phyloP scores from a whole-genome alignment of 352 stramenopile genomes.

The Pythium grandisporangium region DNA sequence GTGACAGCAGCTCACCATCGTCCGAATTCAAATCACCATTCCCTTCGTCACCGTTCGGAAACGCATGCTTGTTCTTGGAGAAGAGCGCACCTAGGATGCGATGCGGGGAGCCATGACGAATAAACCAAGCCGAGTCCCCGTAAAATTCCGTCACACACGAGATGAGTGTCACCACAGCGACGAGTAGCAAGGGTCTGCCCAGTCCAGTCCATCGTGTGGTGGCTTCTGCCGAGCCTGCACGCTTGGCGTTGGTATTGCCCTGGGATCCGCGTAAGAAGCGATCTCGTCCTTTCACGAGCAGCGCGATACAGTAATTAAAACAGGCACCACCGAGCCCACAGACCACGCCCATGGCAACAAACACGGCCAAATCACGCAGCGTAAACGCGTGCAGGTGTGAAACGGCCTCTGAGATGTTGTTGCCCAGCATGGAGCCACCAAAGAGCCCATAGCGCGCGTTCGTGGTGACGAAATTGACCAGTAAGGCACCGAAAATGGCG shows the following conservation, averaged over 20 bases:
- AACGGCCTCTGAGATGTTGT: conserved; percentile 37
- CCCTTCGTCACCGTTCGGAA: conserved; percentile 6
- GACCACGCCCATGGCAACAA: conserved; percentile 51
- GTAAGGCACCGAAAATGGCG: conserved; percentile 57
- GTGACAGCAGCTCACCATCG: conserved; percentile 51
- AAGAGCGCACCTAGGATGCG: conserved; percentile 60
- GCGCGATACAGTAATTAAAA: conserved; percentile 63
- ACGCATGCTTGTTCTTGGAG: conserved; percentile 50
- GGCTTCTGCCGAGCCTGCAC: not conserved
- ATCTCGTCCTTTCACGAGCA: conserved; percentile 54
- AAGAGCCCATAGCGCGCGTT: conserved; percentile 68
- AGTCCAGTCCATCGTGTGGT: conserved; percentile 36
- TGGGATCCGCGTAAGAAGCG: conserved; percentile 16
- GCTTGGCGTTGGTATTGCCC: not conserved
- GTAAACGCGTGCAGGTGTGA: conserved; percentile 37
- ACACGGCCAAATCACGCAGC: conserved; percentile 43
- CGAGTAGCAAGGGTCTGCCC: conserved; percentile 47
- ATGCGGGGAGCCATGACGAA: conserved; percentile 55
- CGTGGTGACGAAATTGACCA: conserved; percentile 52
- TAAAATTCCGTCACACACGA: conserved; percentile 73
- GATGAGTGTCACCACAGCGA: conserved; percentile 45
- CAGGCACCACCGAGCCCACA: conserved; percentile 57
- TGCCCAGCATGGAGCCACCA: conserved; percentile 54
- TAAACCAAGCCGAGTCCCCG: conserved; percentile 72
- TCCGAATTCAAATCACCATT: conserved; percentile 9